Evolutionary conservation across 495 filamentous ascomycete species (phyloP), one percentile per base, ranked within the genome.

Genomic region (Annulohypoxylon stygium): DNA sequence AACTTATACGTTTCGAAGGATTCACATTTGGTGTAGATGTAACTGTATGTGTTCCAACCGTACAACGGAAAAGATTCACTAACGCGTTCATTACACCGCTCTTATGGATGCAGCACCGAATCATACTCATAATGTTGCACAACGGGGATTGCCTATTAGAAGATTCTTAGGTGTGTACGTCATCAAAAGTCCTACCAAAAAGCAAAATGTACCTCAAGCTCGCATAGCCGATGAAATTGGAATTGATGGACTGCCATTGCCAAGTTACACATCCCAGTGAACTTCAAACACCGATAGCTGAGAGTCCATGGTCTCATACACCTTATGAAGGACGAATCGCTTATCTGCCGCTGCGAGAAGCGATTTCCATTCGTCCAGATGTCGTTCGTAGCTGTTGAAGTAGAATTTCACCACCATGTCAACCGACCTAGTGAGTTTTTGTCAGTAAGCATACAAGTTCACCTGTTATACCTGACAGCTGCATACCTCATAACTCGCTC

Each of bases 291-390:
- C 16, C 51, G 50, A 36, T 43, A 70, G 43, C 54, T 50, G 39
- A 65, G 51, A 70, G 8, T 60, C 60, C 61, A 39, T 65, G 41
- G 68, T 47, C 61, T 70, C 51, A 53, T 34, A 45, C 61, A 64
- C 68, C 60, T 18, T 11, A 51, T 60, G 60, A 61, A 70, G 68
- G 53, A 70, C 61, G 30, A 71, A 71, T 62, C 62, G 61, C 45
- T 66, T 47, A 62, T 71, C 62, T 66, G 62, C 57, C 45, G 55
- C 69, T 36, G 55, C 62, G 69, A 71, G 41, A 36, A 71, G 69
- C 18, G 62, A 20, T 62, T 71, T 71, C 62, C 69, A 71, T 57
- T 71, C 69, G 36, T 71, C 69, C 20, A 71, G 61, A 58, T 60
- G 30, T 65, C 62, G 50, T 61, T 65, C 61, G 47, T 57, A 55